Percentiles rank a stretch among this genome's conserved stretches.
phyloP scores from a whole-genome alignment of 2,329 filamentous ascomycete genomes.

The Penicillium brasilianum region DNA sequence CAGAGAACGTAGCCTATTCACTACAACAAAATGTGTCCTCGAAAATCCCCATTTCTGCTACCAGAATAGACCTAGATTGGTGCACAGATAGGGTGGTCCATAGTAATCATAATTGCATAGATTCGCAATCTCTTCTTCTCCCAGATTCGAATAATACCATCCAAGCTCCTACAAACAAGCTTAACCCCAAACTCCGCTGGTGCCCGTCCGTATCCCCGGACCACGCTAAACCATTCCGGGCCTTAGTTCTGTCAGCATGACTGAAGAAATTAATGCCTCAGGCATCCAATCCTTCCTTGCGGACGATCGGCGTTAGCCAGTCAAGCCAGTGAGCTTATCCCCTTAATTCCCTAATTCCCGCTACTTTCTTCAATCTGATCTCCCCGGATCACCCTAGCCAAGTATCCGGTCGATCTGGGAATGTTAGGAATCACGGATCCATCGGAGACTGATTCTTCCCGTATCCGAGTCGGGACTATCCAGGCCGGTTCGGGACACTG shows the following conservation, averaged over 20 bases:
- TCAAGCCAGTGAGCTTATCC: too few relatives aligned
- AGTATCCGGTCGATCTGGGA: neutral
- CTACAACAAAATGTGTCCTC: neutral
- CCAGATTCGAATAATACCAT: neutral
- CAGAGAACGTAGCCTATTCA: neutral
- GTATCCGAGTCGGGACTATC: constrained; percentile 10
- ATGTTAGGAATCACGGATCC: neutral
- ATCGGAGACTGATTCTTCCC: neutral
- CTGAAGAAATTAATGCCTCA: neutral
- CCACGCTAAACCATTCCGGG: neutral
- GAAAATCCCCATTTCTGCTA: too few relatives aligned
- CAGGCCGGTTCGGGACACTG: neutral
- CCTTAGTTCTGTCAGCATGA: neutral
- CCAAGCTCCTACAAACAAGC: neutral
- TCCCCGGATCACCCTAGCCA: neutral
- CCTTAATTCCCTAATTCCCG: neutral
- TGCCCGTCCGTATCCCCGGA: neutral
- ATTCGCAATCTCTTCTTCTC: neutral
- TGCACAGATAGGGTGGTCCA: neutral
- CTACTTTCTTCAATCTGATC: too few relatives aligned
- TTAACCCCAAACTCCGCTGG: constrained; percentile 18
- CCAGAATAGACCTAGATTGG: too few relatives aligned
- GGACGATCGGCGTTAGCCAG: neutral
- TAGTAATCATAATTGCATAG: neutral
- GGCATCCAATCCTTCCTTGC: neutral